Evolutionary conservation across 805 yeast genomes (phyloP).

Genomic region (Yamadazyma sp.): DNA sequence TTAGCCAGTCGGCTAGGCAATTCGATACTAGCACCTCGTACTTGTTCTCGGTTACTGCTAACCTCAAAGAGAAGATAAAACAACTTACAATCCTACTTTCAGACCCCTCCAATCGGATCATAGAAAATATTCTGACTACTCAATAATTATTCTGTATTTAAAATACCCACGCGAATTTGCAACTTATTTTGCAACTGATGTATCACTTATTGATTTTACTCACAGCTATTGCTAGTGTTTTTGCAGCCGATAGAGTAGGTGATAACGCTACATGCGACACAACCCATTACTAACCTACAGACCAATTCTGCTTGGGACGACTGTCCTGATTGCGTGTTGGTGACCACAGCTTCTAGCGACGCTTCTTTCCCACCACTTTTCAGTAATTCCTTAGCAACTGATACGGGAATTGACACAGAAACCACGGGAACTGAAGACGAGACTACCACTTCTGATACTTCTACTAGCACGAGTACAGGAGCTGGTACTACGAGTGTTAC

Average conservation of each 20-base stretch:
- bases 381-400: conserved; percentile 1
- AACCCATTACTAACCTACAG: conserved; percentile 10
- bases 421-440: conserved; percentile 1
- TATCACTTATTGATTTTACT: conserved; percentile 3
- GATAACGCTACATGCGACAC: background rate
- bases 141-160: too few species aligned
- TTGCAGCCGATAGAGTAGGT: conserved; percentile 12
- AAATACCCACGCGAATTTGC: too few species aligned
- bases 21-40: too few species aligned
- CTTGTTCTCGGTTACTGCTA: too few species aligned
- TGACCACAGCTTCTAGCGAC: conserved; percentile 10
- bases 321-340: conserved; percentile 15
- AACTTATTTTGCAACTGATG: conserved; percentile 8
- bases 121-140: too few species aligned
- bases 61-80: too few species aligned
- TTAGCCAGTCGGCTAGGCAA: too few species aligned
- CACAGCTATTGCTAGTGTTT: conserved; percentile 3
- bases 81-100: too few species aligned
- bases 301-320: conserved; percentile 14
- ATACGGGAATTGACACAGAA: background rate
- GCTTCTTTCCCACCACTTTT: conserved; percentile 12
- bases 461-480: background rate
- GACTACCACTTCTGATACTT: background rate
- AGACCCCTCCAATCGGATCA: too few species aligned
- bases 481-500: conserved; percentile 3